Base-by-base conservation (phyloP, 345 rosid genomes). In the Reutealis trisperma region DNA sequence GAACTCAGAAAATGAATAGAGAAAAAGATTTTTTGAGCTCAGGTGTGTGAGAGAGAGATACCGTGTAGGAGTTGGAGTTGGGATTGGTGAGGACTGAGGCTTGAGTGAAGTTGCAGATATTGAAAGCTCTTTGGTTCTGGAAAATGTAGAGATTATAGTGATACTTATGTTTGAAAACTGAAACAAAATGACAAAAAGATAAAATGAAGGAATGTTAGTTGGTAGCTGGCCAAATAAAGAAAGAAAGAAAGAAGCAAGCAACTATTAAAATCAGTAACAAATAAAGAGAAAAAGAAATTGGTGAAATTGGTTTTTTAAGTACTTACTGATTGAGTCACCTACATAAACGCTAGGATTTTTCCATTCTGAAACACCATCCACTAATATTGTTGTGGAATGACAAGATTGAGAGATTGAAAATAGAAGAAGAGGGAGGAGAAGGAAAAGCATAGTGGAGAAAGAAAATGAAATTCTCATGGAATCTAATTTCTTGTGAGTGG, bases 151-250 rank as follows among this genome's bases (percentile, higher is more conserved):
- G 93, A 8, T 77, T 81, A 83, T 86, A 83, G 82, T 79, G 85
- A 67, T 89, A 79, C 91, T 90, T 89, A 86, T 89, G 97, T 73
- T 83, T 90, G 93, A 93, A 95, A 80, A 89, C 99, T 95, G 88
- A 41, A n/a, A 41, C 0, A 15, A 7, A 19, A 63, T 9, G 18
- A 42, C 21, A 27, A 13, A 22, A 22, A 10, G 54, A 63, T 73
- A 25, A 21, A 5, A 18, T 18, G 67, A 6, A 66, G 25, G 21
- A 34, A 82, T 15, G 77, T 51, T 70, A 66, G 65, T 69, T 45
- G 45, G 68, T 34, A 44, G 64, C 52, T 47, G 63, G 32, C 54
- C 25, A 52, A 34, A 34, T 5, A 34, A 0, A 34, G 37, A 34
- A 34, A 59, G 72, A 42, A 12, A 34, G 19, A 12, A 12, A 34